phyloP scores from a whole-genome alignment of 2,329 filamentous ascomycete genomes.

The Penicillium decumbens region DNA sequence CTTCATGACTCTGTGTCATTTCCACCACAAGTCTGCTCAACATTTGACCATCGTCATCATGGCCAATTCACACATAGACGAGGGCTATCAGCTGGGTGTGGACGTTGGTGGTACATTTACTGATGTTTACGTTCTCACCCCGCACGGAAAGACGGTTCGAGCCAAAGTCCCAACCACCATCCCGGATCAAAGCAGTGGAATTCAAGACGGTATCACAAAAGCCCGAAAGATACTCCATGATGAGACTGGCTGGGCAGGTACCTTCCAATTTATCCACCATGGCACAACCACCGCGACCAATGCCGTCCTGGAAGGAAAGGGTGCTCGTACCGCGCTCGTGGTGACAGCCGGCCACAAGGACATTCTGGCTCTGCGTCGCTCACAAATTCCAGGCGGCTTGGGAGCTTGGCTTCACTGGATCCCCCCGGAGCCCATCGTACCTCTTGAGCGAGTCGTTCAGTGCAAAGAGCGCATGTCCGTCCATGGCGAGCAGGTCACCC shows the following conservation, averaged over 20 bases:
- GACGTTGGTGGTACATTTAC: slow-evolving; percentile 45
- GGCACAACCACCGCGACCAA: slow-evolving; percentile 50
- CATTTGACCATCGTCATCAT: neutral
- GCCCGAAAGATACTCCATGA: slow-evolving; percentile 39
- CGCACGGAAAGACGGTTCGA: slow-evolving; percentile 42
- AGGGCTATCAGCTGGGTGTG: slow-evolving; percentile 24
- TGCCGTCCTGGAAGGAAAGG: slow-evolving; percentile 49
- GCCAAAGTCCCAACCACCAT: slow-evolving; percentile 47
- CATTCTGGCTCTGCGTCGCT: slow-evolving; percentile 45
- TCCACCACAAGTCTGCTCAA: neutral
- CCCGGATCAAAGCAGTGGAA: slow-evolving; percentile 47
- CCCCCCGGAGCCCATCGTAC: slow-evolving; percentile 48
- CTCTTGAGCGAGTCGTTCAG: slow-evolving; percentile 47
- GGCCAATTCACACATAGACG: neutral
- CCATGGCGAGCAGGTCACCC: slow-evolving; percentile 39
- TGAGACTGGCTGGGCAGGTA: slow-evolving; percentile 41
- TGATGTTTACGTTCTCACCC: slow-evolving; percentile 47
- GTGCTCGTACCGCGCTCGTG: slow-evolving; percentile 46
- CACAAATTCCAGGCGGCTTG: slow-evolving; percentile 50
- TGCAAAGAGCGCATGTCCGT: slow-evolving; percentile 45
- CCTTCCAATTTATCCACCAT: slow-evolving; percentile 49
- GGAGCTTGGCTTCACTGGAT: slow-evolving; percentile 49
- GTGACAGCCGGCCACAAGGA: slow-evolving; percentile 50
- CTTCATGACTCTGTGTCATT: neutral
- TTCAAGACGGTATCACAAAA: slow-evolving; percentile 45